Conservation (phyloP, 345 rosid species). For the Capsella bursapastoris region DNA sequence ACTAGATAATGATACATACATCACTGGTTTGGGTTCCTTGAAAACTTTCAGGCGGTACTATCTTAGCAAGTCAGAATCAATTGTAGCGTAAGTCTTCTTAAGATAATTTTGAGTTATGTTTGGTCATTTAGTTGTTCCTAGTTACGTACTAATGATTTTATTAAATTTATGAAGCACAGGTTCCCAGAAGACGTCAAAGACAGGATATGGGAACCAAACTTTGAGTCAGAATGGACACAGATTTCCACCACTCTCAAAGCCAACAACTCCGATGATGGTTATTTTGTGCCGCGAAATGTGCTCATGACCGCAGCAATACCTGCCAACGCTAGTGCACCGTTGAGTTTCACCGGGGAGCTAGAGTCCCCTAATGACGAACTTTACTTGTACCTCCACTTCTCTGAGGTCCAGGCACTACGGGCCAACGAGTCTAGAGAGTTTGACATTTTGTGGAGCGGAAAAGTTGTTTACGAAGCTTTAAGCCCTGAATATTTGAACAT, state of each 20-base stretch:
- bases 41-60: too few relatives aligned
- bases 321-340: constrained; percentile 17
- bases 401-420: constrained; percentile 7
- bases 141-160: background rate
- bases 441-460: constrained; percentile 1
- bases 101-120: background rate
- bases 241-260: constrained; percentile 18
- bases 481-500: constrained; percentile 8
- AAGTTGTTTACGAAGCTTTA: background rate
- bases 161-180: constrained; percentile 22
- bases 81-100: too few relatives aligned
- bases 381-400: constrained; percentile 32
- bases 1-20: too few relatives aligned
- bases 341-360: constrained; percentile 9
- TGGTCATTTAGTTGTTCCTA: background rate
- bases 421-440: constrained; percentile 15
- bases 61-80: too few relatives aligned
- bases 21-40: too few relatives aligned
- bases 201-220: constrained; percentile 15
- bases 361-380: background rate
- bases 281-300: constrained; percentile 19
- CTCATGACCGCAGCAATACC: constrained; percentile 49
- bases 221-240: background rate
- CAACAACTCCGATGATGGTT: constrained; percentile 12
- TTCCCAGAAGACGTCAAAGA: constrained; percentile 36